Evolutionary conservation across 805 yeast species (phyloP), one percentile per base, ranked within the genome.

Genomic region (Wickerhamomyces sydowiorum): DNA sequence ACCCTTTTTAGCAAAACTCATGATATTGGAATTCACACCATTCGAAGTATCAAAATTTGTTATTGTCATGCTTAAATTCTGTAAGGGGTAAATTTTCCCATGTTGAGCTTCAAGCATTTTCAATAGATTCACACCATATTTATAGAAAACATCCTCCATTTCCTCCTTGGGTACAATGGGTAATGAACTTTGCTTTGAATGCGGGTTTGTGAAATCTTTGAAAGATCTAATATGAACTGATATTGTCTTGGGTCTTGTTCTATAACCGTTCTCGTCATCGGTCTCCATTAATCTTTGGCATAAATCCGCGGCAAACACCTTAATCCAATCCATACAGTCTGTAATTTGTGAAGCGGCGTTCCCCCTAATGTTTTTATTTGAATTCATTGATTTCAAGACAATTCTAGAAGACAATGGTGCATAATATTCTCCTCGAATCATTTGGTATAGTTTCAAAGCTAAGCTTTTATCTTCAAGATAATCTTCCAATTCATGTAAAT

Each of bases 301-400:
- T 24, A 91, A 61, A 53, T 91, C 99, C 0, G 89, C 90, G 2
- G 85, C 73, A 65, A 82, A 90, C 0, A 91, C 95, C 30, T 72
- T 77, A 7, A 91, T 64, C 99, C 99, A 91, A 31, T 54, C 53
- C 14, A 47, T 40, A 19, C 86, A 76, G 50, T 86, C 96, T 2
- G 65, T 66, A 7, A 71, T 47, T 2, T 70, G 68, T 3, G 60
- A 61, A 3, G 90, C 78, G 0, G 78, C 66, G 10, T 69, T 67
- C 0, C 76, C 73, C 38, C 81, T 62, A 60, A 91, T 82, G 56
- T 89, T 87, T 57, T 93, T 93, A 38, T 81, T 80, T 0, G 96
- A 83, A 63, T 81, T 80, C 98, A 93, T 91, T 1, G 95, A 81
- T 57, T 89, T 87, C 8, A 86, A 70, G 21, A 79, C 78, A 0